These are phyloP conservation scores for Termitomyces sp. DNA, from an alignment of 768 basidiomycete species.

Conservation along the genomic window DNA sequence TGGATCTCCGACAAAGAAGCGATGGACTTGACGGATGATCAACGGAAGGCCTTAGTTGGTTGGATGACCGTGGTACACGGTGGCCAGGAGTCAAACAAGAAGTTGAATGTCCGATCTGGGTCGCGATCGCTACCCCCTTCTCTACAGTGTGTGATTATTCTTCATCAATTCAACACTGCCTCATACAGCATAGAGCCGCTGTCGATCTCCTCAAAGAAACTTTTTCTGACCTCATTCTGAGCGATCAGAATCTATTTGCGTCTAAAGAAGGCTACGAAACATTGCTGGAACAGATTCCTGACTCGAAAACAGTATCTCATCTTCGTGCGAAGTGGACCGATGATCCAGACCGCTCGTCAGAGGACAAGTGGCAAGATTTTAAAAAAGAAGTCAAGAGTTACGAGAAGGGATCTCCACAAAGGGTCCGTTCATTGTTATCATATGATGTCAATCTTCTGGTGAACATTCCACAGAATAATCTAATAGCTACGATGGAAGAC, in stretches of 20 bases:
- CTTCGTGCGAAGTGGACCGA: constrained; percentile 61
- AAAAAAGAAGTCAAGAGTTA: constrained; percentile 33
- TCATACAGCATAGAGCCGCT: constrained; percentile 33
- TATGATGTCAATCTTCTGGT: neutral
- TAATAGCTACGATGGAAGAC: constrained; percentile 69
- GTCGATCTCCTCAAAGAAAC: constrained; percentile 44
- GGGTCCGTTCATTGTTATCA: constrained; percentile 27
- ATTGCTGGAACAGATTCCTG: constrained; percentile 74
- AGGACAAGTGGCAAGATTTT: constrained; percentile 74
- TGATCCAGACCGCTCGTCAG: constrained; percentile 51
- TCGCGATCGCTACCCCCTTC: constrained; percentile 63
- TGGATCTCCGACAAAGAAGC: constrained; percentile 94
- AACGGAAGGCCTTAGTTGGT: constrained; percentile 81
- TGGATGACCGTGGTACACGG: constrained; percentile 84
- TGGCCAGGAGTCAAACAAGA: constrained; percentile 78
- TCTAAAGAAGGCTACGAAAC: constrained; percentile 68
- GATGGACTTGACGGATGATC: constrained; percentile 87
- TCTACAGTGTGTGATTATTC: constrained; percentile 51
- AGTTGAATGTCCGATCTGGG: constrained; percentile 65
- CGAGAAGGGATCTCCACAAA: constrained; percentile 26
- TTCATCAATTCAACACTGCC: neutral
- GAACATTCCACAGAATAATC: constrained; percentile 21
- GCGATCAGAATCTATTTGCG: constrained; percentile 83
- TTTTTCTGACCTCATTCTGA: constrained; percentile 69
- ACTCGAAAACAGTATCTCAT: constrained; percentile 41